Evolutionary conservation across 306 rosid species (phyloP), one percentile per base, ranked within the genome.

Genomic region (Hippophae gyantsensis): DNA sequence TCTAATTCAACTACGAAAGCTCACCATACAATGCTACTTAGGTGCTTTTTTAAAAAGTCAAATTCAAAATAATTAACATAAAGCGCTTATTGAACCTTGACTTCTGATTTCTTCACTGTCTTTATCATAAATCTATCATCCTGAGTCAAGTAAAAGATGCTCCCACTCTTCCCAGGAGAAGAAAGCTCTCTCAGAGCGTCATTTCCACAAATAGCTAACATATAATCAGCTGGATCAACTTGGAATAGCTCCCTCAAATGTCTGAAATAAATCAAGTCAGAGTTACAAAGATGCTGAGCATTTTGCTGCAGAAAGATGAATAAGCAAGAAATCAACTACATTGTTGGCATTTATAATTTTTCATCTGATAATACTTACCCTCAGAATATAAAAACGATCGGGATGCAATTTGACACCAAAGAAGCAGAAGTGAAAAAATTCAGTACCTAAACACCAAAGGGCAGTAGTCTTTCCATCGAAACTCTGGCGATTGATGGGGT

Each of bases 401-500:
- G 6, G 27, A 27, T 53, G 45, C 8, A 8, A 23, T 41, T 48
- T 7, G 25, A 11, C 26, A 13, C 7, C 6, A 46, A 3, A 48
- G 50, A 26, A 12, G 12, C 13, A 14, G 54, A 54, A 48, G 13
- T 5, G 6, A 26, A 53, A 48, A 56, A 44, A 59, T 0, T 9
- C 44, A 56, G 65, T 77, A 93, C 99, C 99, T 86, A 52, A 93
- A 93, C 56, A 93, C 99, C 89, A 84, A 65, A 44, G 99, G 97
- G 54, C 99, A 93, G 72, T 93, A 93, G 65, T 93, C 97, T 74
- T 93, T 93, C 99, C 99, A 93, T 6, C 97, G 84, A 41, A 93
- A 93, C 61, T 88, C 99, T 12, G 57, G 58, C 0, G 97, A 93
- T 52, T 78, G 97, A 74, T 93, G 99, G 0, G 99, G 97, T 1